phyloP scores from a whole-genome alignment of 73 alveolate species.

The Paramecium primaurelia region DNA sequence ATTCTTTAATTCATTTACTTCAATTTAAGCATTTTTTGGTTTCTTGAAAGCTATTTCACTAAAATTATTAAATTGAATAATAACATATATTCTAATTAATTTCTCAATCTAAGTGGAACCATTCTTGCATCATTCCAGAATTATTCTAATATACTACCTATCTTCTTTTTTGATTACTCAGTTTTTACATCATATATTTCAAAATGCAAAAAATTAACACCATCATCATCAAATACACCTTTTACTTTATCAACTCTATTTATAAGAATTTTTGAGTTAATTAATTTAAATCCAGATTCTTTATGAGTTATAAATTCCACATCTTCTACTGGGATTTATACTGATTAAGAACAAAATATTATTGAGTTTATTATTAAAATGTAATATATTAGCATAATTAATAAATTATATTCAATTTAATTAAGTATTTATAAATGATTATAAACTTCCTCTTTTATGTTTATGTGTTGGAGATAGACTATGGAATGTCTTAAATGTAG shows the following conservation, averaged over 20 bases:
- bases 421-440: neutral
- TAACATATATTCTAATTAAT: neutral
- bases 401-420: neutral
- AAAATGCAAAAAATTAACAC: neutral
- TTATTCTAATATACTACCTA: neutral
- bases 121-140: neutral
- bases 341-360: neutral
- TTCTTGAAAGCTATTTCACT: neutral
- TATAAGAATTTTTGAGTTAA: neutral
- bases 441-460: neutral
- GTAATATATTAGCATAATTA: neutral
- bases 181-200: neutral
- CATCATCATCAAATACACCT: slow-evolving; percentile 9
- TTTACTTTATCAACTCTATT: neutral
- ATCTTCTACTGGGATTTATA: neutral
- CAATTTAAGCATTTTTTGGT: neutral
- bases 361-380: neutral
- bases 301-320: neutral
- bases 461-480: neutral
- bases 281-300: neutral
- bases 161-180: neutral
- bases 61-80: neutral
- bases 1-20: neutral
- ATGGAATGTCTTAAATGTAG: neutral
- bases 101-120: neutral